Conservation (phyloP, 139 green algal genomes). For the Chlorella sp. region DNA sequence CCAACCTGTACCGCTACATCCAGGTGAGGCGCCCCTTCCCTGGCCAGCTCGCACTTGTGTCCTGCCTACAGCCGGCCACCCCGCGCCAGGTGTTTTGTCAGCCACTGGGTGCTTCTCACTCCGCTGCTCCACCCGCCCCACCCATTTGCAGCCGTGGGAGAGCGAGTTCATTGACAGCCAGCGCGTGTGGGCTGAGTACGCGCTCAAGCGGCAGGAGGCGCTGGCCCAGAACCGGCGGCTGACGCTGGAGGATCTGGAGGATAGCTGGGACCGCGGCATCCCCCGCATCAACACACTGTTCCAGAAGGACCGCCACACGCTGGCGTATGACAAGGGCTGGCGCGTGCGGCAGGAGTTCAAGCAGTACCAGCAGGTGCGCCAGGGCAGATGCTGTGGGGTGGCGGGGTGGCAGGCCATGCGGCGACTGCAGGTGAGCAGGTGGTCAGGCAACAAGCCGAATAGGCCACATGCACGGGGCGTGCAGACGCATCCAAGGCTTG, state of each 20-base stretch:
- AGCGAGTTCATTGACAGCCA: slow-evolving; percentile 97
- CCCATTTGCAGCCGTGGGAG: slow-evolving; percentile 89
- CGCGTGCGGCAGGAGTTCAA: slow-evolving; percentile 86
- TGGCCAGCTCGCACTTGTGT: too few species aligned
- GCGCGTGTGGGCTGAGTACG: slow-evolving; percentile 99
- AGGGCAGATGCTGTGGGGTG: not conserved
- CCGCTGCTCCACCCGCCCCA: too few species aligned
- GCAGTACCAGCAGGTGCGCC: slow-evolving; percentile 40
- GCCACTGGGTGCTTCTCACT: too few species aligned
- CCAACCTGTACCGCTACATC: slow-evolving; percentile 98
- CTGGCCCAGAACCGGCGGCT: slow-evolving; percentile 81
- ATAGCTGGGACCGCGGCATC: slow-evolving; percentile 99
- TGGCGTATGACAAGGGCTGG: slow-evolving; percentile 99
- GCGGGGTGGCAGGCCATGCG: not conserved
- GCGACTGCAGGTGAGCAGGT: not conserved
- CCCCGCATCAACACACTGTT: slow-evolving; percentile 99
- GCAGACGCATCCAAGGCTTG: too few species aligned
- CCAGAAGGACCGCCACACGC: slow-evolving; percentile 98
- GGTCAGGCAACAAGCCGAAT: not conserved
- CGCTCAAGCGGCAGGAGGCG: slow-evolving; percentile 95
- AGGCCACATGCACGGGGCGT: not conserved
- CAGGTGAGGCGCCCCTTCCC: slow-evolving; percentile 30
- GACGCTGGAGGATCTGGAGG: slow-evolving; percentile 95
- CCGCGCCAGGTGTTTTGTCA: too few species aligned
- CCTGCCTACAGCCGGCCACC: too few species aligned